A percentile compares a stretch with the other conserved stretches of the same genome.
phyloP scores from a whole-genome alignment of 345 rosid species.

The Arabis hirsuta region DNA sequence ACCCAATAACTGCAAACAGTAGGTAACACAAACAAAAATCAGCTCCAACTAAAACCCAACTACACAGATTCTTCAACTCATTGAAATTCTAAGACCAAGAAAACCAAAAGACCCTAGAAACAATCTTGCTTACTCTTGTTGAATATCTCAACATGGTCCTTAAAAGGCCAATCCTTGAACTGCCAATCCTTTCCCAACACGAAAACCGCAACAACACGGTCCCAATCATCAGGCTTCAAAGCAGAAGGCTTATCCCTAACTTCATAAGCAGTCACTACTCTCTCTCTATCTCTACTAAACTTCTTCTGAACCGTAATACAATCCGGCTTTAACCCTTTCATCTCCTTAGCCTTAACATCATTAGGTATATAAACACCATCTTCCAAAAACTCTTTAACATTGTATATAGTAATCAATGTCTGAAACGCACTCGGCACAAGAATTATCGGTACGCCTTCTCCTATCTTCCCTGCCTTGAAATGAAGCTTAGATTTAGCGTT shows the following conservation, averaged over 20 bases:
- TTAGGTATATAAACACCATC: constrained; percentile 86
- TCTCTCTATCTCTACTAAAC: constrained; percentile 86
- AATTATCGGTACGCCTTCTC: constrained; percentile 94
- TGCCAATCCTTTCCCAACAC: constrained; percentile 99
- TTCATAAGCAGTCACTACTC: constrained; percentile 90
- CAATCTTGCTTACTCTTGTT: constrained; percentile 68
- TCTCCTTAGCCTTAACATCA: constrained; percentile 85
- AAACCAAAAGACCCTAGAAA: background rate
- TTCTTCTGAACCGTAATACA: constrained; percentile 96
- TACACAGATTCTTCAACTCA: background rate
- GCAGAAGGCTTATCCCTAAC: constrained; percentile 93
- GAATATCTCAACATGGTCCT: constrained; percentile 93
- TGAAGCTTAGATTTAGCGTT: constrained; percentile 65
- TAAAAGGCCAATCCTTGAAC: constrained; percentile 98
- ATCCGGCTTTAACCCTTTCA: constrained; percentile 87
- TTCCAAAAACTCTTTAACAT: constrained; percentile 93
- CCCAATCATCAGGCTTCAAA: constrained; percentile 89
- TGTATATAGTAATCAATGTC: constrained; percentile 85
- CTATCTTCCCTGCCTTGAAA: constrained; percentile 75
- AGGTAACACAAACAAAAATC: background rate
- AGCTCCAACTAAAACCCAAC: constrained; percentile 12
- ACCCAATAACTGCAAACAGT: constrained; percentile 76
- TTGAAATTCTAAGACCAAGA: background rate
- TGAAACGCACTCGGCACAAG: constrained; percentile 94
- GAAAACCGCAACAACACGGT: constrained; percentile 85